Evolutionary conservation across 495 filamentous ascomycete genomes (phyloP), one percentile per base, ranked within the genome.

Genomic region (Acidomyces sp.): DNA sequence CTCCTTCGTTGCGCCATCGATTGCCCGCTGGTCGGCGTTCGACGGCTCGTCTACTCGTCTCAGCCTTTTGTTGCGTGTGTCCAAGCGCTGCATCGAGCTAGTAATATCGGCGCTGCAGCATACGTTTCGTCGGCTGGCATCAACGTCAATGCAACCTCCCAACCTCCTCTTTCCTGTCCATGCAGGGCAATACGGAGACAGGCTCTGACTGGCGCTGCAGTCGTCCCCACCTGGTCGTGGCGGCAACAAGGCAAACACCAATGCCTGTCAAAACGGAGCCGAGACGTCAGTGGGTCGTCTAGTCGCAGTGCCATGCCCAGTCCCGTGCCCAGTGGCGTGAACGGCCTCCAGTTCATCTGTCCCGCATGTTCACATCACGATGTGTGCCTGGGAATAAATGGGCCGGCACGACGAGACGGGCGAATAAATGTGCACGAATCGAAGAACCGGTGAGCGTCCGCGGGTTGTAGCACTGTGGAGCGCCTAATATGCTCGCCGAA

Each of bases 71-170:
- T 41, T 28, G 39, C 11, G 6, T 25, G 22, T 9, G 24, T 16
- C 35, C 19, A 9, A 10, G 27, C 39, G 27, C 13, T 19, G 34
- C 15, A 4, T 18, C 17, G 12, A 28, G 40, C 34, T 45, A 37
- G 20, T 4, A 37, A 5, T 26, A 18, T 20, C 16, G 3, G 7
- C 3, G 40, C 6, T 36, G 41, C 15, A 22, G 41, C 19, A 17
- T 19, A 18, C 4, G 15, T 4, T 37, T 18, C 16, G 17, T 13
- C 33, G 37, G 34, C 33, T 17, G 9, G 25, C 18, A 32, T n/a
- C 41, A 34, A 45, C 27, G 35, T 35, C 43, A 46, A 26, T 28
- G 35, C 43, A 20, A 18, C 7, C 15, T 40, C 27, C 43, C 43
- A 46, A 28, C 43, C 43, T 39, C 42, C 43, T 40, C 30, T 18